phyloP scores from a whole-genome alignment of 257 asterid species.

The Solanum dulcamara region DNA sequence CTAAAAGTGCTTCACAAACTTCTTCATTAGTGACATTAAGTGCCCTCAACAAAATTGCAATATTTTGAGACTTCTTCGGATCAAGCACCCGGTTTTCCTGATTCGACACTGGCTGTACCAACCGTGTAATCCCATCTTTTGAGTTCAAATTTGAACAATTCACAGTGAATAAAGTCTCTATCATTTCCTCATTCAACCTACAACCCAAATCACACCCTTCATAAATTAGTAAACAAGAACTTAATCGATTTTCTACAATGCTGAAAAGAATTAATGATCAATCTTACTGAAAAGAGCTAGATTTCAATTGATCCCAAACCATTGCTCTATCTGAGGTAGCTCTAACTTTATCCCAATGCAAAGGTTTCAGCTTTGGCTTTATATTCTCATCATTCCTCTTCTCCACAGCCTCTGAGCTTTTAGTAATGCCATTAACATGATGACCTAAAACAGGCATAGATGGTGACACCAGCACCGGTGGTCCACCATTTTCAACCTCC shows the following conservation, averaged over 20 bases:
- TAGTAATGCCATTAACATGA: conserved; percentile 5
- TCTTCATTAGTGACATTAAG: conserved; percentile 64
- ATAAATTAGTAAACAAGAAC: neutral
- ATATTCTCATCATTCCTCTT: conserved; percentile 21
- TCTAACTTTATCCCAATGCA: conserved; percentile 93
- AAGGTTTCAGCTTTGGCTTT: conserved; percentile 65
- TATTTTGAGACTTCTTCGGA: conserved; percentile 72
- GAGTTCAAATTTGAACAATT: conserved; percentile 26
- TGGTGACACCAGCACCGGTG: conserved; percentile 16
- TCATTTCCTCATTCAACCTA: conserved; percentile 92
- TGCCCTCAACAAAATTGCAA: conserved; percentile 64
- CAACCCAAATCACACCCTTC: conserved; percentile 2
- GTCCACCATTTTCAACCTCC: conserved; percentile 25
- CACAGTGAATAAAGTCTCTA: conserved; percentile 50
- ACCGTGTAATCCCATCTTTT: conserved; percentile 30
- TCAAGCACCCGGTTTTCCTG: conserved; percentile 62
- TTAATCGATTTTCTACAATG: neutral
- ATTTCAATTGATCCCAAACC: conserved; percentile 80
- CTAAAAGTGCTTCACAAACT: conserved; percentile 76
- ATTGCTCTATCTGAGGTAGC: conserved; percentile 62
- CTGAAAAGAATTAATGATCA: neutral
- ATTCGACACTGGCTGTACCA: conserved; percentile 2
- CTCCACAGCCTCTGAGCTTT: neutral
- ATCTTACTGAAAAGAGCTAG: conserved; percentile 76
- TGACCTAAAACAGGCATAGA: conserved; percentile 16